Percentiles rank a stretch among this genome's conserved stretches.
Evolutionary conservation across 75 land plant species (phyloP).

Genomic region (Pseudotsuga menziesii): DNA sequence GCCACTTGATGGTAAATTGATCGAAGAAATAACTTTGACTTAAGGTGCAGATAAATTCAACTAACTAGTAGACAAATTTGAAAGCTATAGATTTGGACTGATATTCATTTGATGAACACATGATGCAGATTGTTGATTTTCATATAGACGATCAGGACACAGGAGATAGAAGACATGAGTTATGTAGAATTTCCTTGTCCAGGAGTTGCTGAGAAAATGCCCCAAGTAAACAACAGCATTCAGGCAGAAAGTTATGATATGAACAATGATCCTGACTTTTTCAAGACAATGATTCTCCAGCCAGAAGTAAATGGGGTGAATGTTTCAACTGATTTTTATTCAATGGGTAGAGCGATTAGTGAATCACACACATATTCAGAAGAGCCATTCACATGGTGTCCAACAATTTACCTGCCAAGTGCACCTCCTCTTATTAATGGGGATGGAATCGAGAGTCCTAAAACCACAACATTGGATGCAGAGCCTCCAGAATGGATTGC

Average conservation of each 20-base stretch:
- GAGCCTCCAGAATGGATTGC: conserved; percentile 89
- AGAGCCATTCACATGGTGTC: conserved; percentile 25
- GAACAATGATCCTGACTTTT: not conserved
- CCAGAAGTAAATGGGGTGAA: conserved; percentile 63
- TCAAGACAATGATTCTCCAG: not conserved
- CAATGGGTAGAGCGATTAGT: too few relatives aligned
- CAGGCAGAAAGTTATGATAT: not conserved
- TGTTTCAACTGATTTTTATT: conserved; percentile 54
- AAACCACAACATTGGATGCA: conserved; percentile 55
- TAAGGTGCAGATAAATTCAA: too few relatives aligned
- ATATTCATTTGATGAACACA: not conserved
- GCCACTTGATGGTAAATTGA: too few relatives aligned
- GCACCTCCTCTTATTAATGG: conserved; percentile 75
- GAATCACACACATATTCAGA: too few relatives aligned
- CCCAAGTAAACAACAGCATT: not conserved
- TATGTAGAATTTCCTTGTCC: not conserved
- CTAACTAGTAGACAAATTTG: not conserved
- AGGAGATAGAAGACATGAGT: not conserved
- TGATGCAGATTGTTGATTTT: not conserved
- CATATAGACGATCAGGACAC: not conserved
- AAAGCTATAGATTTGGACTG: not conserved
- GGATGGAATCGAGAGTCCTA: conserved; percentile 20
- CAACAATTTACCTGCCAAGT: conserved; percentile 74
- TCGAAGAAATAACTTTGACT: too few relatives aligned
- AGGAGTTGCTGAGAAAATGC: not conserved